Evolutionary conservation across 192 early-diverging fungal species (phyloP).

Genomic region (Backusella australiensis): DNA sequence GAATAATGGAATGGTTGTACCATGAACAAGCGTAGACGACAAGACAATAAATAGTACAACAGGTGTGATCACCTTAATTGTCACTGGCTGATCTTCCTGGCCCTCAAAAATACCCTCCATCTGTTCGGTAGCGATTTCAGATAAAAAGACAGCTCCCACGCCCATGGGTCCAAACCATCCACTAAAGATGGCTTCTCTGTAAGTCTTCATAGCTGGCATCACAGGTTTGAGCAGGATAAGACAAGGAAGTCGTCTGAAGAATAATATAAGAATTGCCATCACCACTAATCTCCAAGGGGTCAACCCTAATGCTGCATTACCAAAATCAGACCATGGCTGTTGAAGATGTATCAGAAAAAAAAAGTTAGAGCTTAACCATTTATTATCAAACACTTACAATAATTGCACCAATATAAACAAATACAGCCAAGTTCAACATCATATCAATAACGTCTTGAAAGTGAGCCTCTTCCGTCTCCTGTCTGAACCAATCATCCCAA

Average conservation of each 20-base stretch:
- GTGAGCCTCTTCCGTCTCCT: conserved; percentile 76
- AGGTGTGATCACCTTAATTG: conserved; percentile 41
- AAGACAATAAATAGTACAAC: conserved; percentile 74
- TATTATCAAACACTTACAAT: conserved; percentile 38
- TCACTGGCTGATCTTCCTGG: conserved; percentile 2
- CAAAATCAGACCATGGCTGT: conserved; percentile 65
- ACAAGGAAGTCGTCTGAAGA: conserved; percentile 73
- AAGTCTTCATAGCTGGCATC: conserved; percentile 70
- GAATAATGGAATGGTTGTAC: conserved; percentile 77
- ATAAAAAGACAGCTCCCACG: conserved; percentile 51
- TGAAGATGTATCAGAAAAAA: not conserved
- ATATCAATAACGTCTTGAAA: conserved; percentile 90
- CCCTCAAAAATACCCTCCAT: conserved; percentile 22
- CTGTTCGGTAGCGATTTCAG: conserved; percentile 42
- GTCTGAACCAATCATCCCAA: conserved; percentile 92
- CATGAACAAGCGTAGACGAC: conserved; percentile 80
- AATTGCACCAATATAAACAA: conserved; percentile 84
- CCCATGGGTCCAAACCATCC: conserved; percentile 92
- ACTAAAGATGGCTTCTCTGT: conserved; percentile 75
- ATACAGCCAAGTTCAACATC: conserved; percentile 83
- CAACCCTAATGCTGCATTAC: conserved; percentile 46
- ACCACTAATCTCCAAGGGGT: conserved; percentile 68
- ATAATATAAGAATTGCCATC: conserved; percentile 59
- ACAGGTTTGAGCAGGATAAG: conserved; percentile 57
- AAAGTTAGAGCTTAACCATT: not conserved